Base-by-base conservation (phyloP, 2,329 filamentous ascomycete genomes). In the Sporothrix curviconia region DNA sequence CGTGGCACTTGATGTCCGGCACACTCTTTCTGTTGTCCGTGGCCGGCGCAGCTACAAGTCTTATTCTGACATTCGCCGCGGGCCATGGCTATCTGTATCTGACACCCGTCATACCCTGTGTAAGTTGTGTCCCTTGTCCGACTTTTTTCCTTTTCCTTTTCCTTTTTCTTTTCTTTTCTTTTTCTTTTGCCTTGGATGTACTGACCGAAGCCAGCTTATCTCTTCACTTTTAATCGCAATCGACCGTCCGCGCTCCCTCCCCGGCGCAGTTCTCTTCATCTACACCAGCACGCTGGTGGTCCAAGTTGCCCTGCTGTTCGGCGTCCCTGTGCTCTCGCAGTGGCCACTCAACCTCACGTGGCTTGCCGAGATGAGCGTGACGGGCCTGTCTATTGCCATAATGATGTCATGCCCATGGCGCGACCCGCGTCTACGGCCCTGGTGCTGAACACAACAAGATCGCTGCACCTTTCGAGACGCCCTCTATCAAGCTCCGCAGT, bases 331-430 rank as follows among this genome's bases (percentile, higher is more conserved):
- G 42, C 65, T 69, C 3, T 61, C 65, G 14, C 42, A 44, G 24
- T 64, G 64, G 61, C 57, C 61, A 0, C 58, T 49, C 7, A 42
- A 61, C 24, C 42, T 66, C 9, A 50, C 63, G 8, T 69, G 66
- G 69, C 43, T 62, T 0, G 63, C 67, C 63, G 63, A 71, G 58
- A 60, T 79, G 4, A 62, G 69, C 9, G 65, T 77, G 15, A 73
- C 80, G 0, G 61, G 80, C 6, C 61, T 70, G 5, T 78, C 77
- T 1, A 72, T 85, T 7, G 40, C 76, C 2, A 63, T 81, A 14
- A 79, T 89, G 50, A 66, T 90, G 12, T 77, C 24, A 90, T 90
- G 86, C 88, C 88, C 7, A 71, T 91, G 63, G n/a, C 79, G 88
- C 22, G 79, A 88, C 58, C 81, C 83, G 0, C 66, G 67, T 1